A percentile compares a stretch with the other conserved stretches of the same genome.
Conservation (phyloP, 176 grass and related monocot genomes). For the Olyra latifolia region DNA sequence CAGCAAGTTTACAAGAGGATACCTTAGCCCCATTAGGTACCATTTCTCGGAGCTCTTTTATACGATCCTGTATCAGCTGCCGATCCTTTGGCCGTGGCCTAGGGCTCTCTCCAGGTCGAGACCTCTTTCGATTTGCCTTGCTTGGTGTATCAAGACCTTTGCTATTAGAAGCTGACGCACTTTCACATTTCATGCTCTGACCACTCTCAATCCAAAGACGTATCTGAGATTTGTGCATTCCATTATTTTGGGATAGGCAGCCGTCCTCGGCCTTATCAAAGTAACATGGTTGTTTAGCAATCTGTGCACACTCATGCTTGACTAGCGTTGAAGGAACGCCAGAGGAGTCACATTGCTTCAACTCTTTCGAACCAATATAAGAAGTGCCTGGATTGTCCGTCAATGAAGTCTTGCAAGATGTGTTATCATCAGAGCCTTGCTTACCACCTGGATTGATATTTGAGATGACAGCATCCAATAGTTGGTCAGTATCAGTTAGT, state of each 20-base stretch:
- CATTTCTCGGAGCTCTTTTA: slow-evolving; percentile 80
- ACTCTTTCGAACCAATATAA: slow-evolving; percentile 41
- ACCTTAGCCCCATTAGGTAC: slow-evolving; percentile 84
- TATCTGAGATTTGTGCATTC: slow-evolving; percentile 70
- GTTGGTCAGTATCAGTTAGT: slow-evolving; percentile 58
- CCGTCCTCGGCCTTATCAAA: slow-evolving; percentile 43
- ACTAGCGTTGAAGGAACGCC: slow-evolving; percentile 33
- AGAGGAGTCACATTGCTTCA: slow-evolving; percentile 38
- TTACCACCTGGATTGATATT: slow-evolving; percentile 58
- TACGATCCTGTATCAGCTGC: slow-evolving; percentile 78
- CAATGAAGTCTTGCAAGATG: slow-evolving; percentile 67
- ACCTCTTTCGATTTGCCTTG: slow-evolving; percentile 71
- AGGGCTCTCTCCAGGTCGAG: slow-evolving; percentile 61
- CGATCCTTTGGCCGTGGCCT: slow-evolving; percentile 78
- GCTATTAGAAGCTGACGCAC: slow-evolving; percentile 64
- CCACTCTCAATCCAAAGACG: slow-evolving; percentile 63
- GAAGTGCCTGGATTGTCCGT: slow-evolving; percentile 44
- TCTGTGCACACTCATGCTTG: slow-evolving; percentile 47
- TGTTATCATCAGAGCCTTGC: slow-evolving; percentile 51
- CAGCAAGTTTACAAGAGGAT: slow-evolving; percentile 25
- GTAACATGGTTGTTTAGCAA: slow-evolving; percentile 51
- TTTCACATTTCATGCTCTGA: slow-evolving; percentile 61
- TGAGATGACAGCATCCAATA: slow-evolving; percentile 80
- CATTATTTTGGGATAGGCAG: slow-evolving; percentile 56
- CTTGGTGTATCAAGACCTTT: slow-evolving; percentile 56